Conservation (phyloP, 2,329 filamentous ascomycete genomes). For the Pseudocercospora fuligena region DNA sequence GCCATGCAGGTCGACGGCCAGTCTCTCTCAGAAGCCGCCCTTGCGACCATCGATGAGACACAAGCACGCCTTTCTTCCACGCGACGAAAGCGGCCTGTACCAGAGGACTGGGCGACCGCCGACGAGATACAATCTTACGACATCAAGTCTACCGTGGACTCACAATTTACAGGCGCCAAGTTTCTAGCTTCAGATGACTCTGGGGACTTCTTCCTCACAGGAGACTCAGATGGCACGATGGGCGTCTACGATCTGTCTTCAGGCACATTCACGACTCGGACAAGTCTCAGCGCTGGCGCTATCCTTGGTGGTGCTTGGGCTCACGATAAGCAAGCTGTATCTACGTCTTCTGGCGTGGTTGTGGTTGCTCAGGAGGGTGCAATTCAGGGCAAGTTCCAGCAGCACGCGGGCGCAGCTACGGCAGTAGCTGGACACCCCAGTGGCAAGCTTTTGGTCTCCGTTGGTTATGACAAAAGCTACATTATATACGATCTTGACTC, state of each 20-base stretch:
- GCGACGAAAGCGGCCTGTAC: conserved; percentile 85
- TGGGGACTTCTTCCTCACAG: conserved; percentile 72
- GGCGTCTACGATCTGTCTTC: conserved; percentile 80
- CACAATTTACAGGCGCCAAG: conserved; percentile 64
- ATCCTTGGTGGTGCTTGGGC: conserved; percentile 71
- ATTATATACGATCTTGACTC: conserved; percentile 80
- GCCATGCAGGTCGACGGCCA: conserved; percentile 91
- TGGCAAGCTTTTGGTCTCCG: conserved; percentile 80
- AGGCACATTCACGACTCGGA: conserved; percentile 72
- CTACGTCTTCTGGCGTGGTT: conserved; percentile 75
- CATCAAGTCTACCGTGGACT: conserved; percentile 57
- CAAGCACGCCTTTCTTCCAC: conserved; percentile 84
- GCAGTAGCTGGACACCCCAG: conserved; percentile 81
- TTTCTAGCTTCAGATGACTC: conserved; percentile 63
- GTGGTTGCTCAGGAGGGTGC: conserved; percentile 77
- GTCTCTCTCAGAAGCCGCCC: conserved; percentile 72
- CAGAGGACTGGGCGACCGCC: conserved; percentile 79
- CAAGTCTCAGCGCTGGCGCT: conserved; percentile 67
- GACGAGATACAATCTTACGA: conserved; percentile 70
- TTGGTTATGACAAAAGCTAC: conserved; percentile 90
- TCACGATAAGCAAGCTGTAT: conserved; percentile 71
- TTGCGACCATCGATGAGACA: conserved; percentile 76
- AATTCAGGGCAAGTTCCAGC: conserved; percentile 71
- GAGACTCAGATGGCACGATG: conserved; percentile 73
- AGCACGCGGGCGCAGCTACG: conserved; percentile 81